phyloP scores from a whole-genome alignment of 352 stramenopile genomes.

The Phytophthora boehmeriae region DNA sequence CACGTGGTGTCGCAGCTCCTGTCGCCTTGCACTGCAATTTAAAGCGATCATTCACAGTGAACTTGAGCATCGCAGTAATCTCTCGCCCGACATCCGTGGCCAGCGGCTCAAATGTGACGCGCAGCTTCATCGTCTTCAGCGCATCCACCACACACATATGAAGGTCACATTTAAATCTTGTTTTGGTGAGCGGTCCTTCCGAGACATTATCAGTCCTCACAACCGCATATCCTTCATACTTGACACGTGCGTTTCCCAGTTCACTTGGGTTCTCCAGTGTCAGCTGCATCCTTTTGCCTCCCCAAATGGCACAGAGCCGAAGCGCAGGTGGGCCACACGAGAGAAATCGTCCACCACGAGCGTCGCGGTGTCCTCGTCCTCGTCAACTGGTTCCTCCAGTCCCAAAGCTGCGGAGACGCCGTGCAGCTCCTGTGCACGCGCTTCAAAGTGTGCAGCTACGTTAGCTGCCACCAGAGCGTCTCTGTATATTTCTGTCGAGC shows the following conservation, averaged over 20 bases:
- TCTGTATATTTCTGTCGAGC: slow-evolving; percentile 5
- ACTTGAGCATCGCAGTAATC: slow-evolving; percentile 53
- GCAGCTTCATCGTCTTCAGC: slow-evolving; percentile 53
- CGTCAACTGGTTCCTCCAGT: neutral
- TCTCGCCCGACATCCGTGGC: slow-evolving; percentile 44
- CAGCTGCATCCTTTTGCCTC: slow-evolving; percentile 50
- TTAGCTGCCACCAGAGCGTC: slow-evolving; percentile 7
- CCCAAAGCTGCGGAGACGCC: neutral
- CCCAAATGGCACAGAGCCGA: slow-evolving; percentile 57
- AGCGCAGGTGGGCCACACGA: slow-evolving; percentile 46
- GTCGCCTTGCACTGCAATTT: slow-evolving; percentile 57
- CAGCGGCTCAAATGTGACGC: slow-evolving; percentile 69
- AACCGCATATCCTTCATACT: slow-evolving; percentile 71
- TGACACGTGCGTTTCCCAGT: slow-evolving; percentile 59
- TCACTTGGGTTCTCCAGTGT: slow-evolving; percentile 68
- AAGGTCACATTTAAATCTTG: slow-evolving; percentile 74
- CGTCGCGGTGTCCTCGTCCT: slow-evolving; percentile 26
- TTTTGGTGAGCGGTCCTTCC: slow-evolving; percentile 22
- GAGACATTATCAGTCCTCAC: slow-evolving; percentile 12
- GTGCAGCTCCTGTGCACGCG: slow-evolving; percentile 23
- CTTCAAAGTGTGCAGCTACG: slow-evolving; percentile 26
- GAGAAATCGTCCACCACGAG: slow-evolving; percentile 52
- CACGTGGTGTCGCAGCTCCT: slow-evolving; percentile 29
- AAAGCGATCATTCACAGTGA: slow-evolving; percentile 68
- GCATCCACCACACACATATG: slow-evolving; percentile 74